Base-by-base conservation (phyloP, 2,329 filamentous ascomycete species). In the Paecilomyces formosus region DNA sequence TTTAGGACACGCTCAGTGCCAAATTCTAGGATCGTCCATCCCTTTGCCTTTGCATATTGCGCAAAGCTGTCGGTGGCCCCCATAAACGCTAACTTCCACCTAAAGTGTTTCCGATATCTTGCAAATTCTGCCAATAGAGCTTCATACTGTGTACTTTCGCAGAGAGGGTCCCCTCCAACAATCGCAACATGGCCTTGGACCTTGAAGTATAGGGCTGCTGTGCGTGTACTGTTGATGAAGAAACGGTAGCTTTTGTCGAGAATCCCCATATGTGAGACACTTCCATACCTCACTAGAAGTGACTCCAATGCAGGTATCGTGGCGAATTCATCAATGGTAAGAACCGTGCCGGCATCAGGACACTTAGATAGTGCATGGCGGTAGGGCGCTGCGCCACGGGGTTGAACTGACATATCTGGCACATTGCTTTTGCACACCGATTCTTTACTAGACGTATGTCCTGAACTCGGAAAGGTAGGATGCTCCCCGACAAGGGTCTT, bases 181-280 rank as follows among this genome's bases (percentile, higher is more conserved):
- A 78, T 65, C 11, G 73, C 73, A 3, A 77, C 67, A 1, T 68
- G 60, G 55, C 72, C 70, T 26, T 72, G 69, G 0, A 74, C 58
- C 57, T 76, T 77, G 65, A 72, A 78, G 33, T 70, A 75, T 0
- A 78, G 62, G 0, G 70, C 75, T 7, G 66, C 75, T 6, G 70
- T 70, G 13, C 62, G 63, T 12, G 65, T 58, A 45, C 67, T 65
- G 54, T 73, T 76, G 15, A 78, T 64, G 58, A 77, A 78, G 59
- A 77, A 73, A 4, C 62, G 67, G 57, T 77, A 77, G 54, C 71
- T 75, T 7, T 63, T 69, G 52, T 78, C 76, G 1, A 76, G 68
- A n/a, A 78, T 69, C 1, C 74, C 74, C 75, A 77, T 77, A 57
- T 78, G 73, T 4, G 75, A 75, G 1, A 76, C 72, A 15, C 68